Evolutionary conservation across 495 filamentous ascomycete genomes (phyloP), one percentile per base, ranked within the genome.

Genomic region (Jackrogersella multiformis): DNA sequence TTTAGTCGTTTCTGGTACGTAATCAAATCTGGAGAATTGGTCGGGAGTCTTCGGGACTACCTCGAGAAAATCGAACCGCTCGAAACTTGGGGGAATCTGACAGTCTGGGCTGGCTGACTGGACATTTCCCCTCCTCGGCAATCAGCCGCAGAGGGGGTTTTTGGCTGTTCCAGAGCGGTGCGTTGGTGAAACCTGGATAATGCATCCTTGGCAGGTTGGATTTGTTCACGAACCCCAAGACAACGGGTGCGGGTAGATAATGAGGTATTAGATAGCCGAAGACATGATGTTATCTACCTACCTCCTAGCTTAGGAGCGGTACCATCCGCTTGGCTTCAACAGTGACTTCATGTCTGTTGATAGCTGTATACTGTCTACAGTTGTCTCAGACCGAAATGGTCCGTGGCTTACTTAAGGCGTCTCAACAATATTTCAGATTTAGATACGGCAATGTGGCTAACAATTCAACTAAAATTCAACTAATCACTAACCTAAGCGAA

Each of bases 1-100:
- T 69, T 64, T 64, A 46, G 66, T 69, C 60, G 66, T 69, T 69
- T 69, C 56, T 61, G 66, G 66, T 69, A 69, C 66, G 66, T 69
- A 69, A 69, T 69, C 42, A 35, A 16, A 64, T 51, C 55, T 56
- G 59, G 61, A 59, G 41, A 64, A 44, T 59, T 42, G 10, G 41
- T 54, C 59, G 55, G 66, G 52, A 64, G 58, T 55, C 66, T 49
- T 69, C 66, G 66, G 66, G 38, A 48, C 56, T n/a, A n/a, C n/a
- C n/a, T 56, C 39, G 39, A 64, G 49, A 61, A n/a, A 59, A 61
- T 51, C 49, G 48, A 56, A 18, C 35, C 55, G 24, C 18, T 49
- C 39, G 30, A 64, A 44, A 34, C 36, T 55, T 48, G 59, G 55
- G 66, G 66, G 61, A 41, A 6, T 51, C 49, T 38, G 46, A 30